These are phyloP conservation scores for Erysimum cheiranthoides DNA, from an alignment of 345 rosid species.

Conservation along the genomic window DNA sequence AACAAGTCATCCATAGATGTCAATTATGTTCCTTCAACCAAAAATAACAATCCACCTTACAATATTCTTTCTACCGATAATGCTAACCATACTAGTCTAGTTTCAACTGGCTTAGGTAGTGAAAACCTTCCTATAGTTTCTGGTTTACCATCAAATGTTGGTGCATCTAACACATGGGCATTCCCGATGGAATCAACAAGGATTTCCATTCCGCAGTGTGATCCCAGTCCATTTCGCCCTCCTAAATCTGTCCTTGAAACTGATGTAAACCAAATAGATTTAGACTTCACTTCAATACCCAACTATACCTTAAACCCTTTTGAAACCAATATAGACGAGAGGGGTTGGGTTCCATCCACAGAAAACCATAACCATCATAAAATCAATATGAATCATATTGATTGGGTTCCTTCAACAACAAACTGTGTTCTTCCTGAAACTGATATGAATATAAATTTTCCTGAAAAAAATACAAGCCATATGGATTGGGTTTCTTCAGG, in stretches of 20 bases:
- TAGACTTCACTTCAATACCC: neutral
- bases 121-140: neutral
- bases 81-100: neutral
- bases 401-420: neutral
- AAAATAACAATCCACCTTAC: constrained; percentile 11
- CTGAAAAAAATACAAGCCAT: neutral
- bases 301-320: neutral
- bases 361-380: neutral
- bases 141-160: neutral
- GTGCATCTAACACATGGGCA: neutral
- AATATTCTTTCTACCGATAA: neutral
- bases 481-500: neutral
- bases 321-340: neutral
- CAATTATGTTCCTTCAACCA: neutral
- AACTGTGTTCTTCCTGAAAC: neutral
- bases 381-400: neutral
- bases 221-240: neutral
- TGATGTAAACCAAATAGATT: neutral
- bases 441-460: neutral
- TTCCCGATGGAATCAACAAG: neutral
- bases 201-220: neutral
- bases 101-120: neutral
- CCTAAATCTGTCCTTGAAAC: neutral
- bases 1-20: neutral
- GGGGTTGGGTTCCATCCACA: neutral